These are phyloP conservation scores for Lactarius trivialis DNA, from an alignment of 768 basidiomycete genomes.

Conservation along the genomic window DNA sequence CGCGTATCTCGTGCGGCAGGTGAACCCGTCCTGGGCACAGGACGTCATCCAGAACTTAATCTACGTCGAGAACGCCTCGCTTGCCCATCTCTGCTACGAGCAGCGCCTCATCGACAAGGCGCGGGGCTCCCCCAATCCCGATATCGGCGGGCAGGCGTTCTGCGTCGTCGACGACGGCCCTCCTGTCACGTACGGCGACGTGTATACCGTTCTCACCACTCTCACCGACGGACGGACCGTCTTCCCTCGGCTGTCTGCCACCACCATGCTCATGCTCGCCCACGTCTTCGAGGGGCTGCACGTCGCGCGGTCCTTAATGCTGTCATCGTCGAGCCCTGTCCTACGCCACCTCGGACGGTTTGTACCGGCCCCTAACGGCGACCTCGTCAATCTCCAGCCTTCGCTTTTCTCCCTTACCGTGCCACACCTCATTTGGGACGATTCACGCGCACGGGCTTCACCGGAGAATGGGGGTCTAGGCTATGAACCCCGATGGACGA, in stretches of 20 bases:
- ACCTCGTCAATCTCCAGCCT: conserved; percentile 36
- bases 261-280: conserved; percentile 57
- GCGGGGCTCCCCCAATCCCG: conserved; percentile 41
- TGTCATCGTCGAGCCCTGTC: conserved; percentile 27
- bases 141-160: conserved; percentile 72
- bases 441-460: conserved; percentile 33
- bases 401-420: conserved; percentile 32
- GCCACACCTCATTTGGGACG: conserved; percentile 36
- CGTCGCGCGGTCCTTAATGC: conserved; percentile 27
- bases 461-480: conserved; percentile 36
- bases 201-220: conserved; percentile 47
- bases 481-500: conserved; percentile 30
- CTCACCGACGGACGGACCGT: conserved; percentile 50
- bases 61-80: conserved; percentile 72
- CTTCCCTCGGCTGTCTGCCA: conserved; percentile 54
- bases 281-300: conserved; percentile 50
- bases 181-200: conserved; percentile 55
- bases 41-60: conserved; percentile 55
- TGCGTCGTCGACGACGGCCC: conserved; percentile 59
- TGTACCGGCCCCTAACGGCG: conserved; percentile 27
- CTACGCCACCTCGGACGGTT: conserved; percentile 29
- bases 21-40: conserved; percentile 57
- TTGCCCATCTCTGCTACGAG: conserved; percentile 70
- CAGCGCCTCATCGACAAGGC: conserved; percentile 53
- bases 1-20: conserved; percentile 51